Conservation (phyloP, 176 grass and related monocot species). For the Secale cereale region DNA sequence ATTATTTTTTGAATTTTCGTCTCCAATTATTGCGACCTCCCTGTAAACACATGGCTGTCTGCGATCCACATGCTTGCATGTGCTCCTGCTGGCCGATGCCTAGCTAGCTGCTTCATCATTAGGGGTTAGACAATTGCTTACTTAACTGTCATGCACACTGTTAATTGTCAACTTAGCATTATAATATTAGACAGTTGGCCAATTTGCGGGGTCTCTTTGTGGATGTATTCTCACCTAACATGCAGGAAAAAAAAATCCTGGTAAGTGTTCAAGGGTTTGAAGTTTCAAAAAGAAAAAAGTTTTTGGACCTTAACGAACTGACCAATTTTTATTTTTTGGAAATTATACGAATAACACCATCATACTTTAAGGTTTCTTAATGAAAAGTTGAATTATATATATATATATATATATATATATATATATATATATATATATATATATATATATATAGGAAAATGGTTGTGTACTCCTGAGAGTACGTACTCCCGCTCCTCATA, state of each 20-base stretch:
- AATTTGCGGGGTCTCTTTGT: background rate
- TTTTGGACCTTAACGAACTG: no score
- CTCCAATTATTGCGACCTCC: background rate
- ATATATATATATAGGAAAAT: no score
- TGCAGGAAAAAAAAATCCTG: background rate
- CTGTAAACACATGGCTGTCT: background rate
- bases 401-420: no score
- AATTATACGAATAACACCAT: background rate
- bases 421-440: no score
- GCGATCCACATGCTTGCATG: slow-evolving; percentile 2
- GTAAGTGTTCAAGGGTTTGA: no score
- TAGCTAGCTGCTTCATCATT: background rate
- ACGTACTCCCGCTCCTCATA: no score
- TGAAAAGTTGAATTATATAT: background rate
- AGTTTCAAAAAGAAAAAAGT: no score
- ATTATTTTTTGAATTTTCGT: no score
- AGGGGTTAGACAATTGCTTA: background rate
- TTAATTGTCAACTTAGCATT: background rate
- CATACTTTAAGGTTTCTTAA: background rate
- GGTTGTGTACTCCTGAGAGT: no score
- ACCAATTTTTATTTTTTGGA: background rate
- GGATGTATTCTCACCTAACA: background rate
- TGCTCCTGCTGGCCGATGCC: background rate
- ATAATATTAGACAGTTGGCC: background rate
- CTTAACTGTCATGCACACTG: background rate